phyloP scores from a whole-genome alignment of 78 protist species.

The Carpediemonas membranifera region DNA sequence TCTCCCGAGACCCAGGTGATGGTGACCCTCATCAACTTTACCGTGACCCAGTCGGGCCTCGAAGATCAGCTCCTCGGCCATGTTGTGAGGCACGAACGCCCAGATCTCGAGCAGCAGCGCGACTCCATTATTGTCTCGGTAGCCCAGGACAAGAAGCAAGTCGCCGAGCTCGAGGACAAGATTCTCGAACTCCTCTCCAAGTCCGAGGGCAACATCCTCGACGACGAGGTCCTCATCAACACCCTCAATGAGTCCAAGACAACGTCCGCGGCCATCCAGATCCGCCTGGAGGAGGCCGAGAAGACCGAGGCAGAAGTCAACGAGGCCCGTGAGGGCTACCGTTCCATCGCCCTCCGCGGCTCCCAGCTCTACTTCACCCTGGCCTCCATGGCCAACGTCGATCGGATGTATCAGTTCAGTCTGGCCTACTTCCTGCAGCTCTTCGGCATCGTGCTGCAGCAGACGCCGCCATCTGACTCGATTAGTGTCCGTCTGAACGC shows the following conservation, averaged over 20 bases:
- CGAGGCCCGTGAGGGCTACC: conserved; percentile 42
- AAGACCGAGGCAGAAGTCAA: conserved; percentile 22
- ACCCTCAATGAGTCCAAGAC: conserved; percentile 43
- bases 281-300: conserved; percentile 44
- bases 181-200: conserved; percentile 39
- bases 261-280: conserved; percentile 32
- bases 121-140: conserved; percentile 34
- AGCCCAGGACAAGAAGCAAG: conserved; percentile 37
- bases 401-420: conserved; percentile 61
- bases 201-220: conserved; percentile 44
- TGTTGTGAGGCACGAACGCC: conserved; percentile 45
- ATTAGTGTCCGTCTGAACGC: not conserved
- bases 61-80: conserved; percentile 57
- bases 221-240: conserved; percentile 62
- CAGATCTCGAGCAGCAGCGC: conserved; percentile 45
- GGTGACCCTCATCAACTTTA: conserved; percentile 69
- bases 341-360: conserved; percentile 59
- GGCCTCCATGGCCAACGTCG: conserved; percentile 37
- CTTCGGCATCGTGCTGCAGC: conserved; percentile 22
- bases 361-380: conserved; percentile 56
- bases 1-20: conserved; percentile 55
- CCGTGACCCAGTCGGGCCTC: conserved; percentile 51
- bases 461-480: not conserved
- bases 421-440: conserved; percentile 40
- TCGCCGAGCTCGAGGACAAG: conserved; percentile 37